A percentile compares a stretch with the other conserved stretches of the same genome.
Evolutionary conservation across 306 rosid species (phyloP).

Genomic region (Quercus cerris): DNA sequence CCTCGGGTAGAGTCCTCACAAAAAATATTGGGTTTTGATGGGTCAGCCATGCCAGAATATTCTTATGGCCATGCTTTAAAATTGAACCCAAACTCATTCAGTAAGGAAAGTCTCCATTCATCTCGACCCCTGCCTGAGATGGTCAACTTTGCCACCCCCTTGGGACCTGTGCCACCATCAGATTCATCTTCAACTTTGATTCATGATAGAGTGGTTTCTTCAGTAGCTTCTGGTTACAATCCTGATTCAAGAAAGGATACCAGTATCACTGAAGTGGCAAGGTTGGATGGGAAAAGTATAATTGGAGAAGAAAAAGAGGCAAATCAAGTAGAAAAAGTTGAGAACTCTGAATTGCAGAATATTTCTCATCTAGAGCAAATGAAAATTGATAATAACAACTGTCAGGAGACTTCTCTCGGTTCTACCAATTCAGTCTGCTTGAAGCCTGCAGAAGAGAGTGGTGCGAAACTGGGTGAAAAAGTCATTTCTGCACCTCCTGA

Average conservation of each 20-base stretch:
- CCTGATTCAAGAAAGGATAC: conserved; percentile 19
- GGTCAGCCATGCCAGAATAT: conserved; percentile 48
- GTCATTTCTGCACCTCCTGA: conserved; percentile 39
- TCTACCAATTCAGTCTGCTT: conserved; percentile 23
- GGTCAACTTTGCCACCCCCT: conserved; percentile 18
- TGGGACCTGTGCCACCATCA: conserved; percentile 34
- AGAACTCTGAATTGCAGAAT: conserved; percentile 29
- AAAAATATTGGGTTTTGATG: conserved; percentile 56
- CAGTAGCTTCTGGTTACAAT: conserved; percentile 9
- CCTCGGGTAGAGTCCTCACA: conserved; percentile 68
- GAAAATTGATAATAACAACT: conserved; percentile 27
- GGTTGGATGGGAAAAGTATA: conserved; percentile 34
- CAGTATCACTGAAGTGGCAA: conserved; percentile 24
- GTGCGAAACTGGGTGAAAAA: conserved; percentile 33
- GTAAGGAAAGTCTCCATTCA: conserved; percentile 51
- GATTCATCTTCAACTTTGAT: conserved; percentile 35
- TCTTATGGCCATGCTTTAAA: conserved; percentile 47
- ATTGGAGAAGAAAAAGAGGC: conserved; percentile 36
- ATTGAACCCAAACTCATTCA: conserved; percentile 32
- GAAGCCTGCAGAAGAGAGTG: conserved; percentile 37
- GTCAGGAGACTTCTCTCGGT: conserved; percentile 30
- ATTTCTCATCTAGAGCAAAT: conserved; percentile 32
- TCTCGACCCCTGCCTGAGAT: conserved; percentile 34
- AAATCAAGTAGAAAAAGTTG: conserved; percentile 29
- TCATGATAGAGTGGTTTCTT: conserved; percentile 31